Conservation (phyloP, 2,329 filamentous ascomycete genomes). For the Penicillium carneum region DNA sequence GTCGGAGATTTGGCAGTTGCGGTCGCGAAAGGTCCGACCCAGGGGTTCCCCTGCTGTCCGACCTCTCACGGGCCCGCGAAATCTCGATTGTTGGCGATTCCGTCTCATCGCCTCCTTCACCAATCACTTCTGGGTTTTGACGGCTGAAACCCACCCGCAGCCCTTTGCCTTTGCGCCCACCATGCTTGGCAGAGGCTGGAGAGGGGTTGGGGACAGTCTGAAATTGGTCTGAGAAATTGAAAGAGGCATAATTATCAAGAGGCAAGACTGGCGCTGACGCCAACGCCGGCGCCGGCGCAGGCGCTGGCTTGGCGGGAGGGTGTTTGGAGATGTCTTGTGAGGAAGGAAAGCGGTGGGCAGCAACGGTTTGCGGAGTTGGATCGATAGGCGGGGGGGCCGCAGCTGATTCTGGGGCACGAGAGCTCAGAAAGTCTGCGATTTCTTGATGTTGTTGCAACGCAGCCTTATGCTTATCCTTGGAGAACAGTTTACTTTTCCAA, state of each 20-base stretch:
- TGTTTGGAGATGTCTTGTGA: conserved; percentile 38
- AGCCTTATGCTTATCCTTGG: conserved; percentile 49
- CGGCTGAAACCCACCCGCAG: conserved; percentile 77
- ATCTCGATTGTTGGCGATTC: conserved; percentile 76
- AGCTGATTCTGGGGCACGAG: conserved; percentile 21
- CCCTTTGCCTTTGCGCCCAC: conserved; percentile 64
- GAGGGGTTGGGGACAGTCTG: not conserved
- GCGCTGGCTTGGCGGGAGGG: conserved; percentile 14
- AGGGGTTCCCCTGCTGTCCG: conserved; percentile 25
- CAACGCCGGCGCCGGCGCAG: conserved; percentile 9
- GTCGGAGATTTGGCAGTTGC: conserved; percentile 39
- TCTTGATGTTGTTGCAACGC: conserved; percentile 51
- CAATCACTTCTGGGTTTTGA: conserved; percentile 79
- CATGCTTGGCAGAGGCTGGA: conserved; percentile 41
- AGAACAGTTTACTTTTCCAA: conserved; percentile 62
- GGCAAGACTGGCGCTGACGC: conserved; percentile 29
- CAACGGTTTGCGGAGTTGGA: conserved; percentile 45
- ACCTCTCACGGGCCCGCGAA: conserved; percentile 56
- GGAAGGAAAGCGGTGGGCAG: conserved; percentile 42
- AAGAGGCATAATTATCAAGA: conserved; percentile 33
- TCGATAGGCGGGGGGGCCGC: conserved; percentile 38
- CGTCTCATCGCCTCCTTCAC: conserved; percentile 88
- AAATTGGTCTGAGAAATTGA: conserved; percentile 27
- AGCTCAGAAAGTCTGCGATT: conserved; percentile 66
- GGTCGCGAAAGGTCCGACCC: conserved; percentile 27